phyloP scores from a whole-genome alignment of 116 monocot species.

The Papilionanthe hybrid region DNA sequence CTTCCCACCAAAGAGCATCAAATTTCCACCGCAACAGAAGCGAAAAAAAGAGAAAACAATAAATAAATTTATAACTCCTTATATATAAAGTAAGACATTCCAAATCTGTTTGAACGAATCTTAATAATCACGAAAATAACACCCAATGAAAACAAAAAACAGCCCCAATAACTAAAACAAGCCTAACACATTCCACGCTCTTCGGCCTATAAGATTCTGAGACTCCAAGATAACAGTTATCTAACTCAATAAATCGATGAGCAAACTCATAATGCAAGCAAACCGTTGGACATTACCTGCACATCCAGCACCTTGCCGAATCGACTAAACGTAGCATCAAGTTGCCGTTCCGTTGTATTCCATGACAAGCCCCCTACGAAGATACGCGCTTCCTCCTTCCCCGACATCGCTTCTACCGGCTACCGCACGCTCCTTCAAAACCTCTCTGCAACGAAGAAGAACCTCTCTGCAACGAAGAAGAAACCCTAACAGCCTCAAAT shows the following conservation, averaged over 20 bases:
- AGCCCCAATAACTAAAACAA: neutral
- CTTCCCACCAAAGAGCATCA: neutral
- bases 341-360: slow-evolving; percentile 61
- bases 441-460: neutral
- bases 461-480: neutral
- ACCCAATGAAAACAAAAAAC: neutral
- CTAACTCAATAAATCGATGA: neutral
- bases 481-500: neutral
- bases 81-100: neutral
- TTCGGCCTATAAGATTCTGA: neutral
- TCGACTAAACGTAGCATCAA: slow-evolving; percentile 61
- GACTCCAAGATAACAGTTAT: neutral
- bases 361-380: slow-evolving; percentile 87
- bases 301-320: slow-evolving; percentile 81
- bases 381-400: slow-evolving; percentile 57
- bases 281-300: slow-evolving; percentile 35
- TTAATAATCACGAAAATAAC: neutral
- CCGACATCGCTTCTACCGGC: slow-evolving; percentile 31
- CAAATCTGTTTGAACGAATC: neutral
- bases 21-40: neutral
- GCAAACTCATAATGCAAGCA: neutral
- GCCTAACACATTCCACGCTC: neutral
- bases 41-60: neutral
- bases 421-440: neutral
- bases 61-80: neutral